Conservation (phyloP, 176 grass and related monocot species). For the Triticum urartu region DNA sequence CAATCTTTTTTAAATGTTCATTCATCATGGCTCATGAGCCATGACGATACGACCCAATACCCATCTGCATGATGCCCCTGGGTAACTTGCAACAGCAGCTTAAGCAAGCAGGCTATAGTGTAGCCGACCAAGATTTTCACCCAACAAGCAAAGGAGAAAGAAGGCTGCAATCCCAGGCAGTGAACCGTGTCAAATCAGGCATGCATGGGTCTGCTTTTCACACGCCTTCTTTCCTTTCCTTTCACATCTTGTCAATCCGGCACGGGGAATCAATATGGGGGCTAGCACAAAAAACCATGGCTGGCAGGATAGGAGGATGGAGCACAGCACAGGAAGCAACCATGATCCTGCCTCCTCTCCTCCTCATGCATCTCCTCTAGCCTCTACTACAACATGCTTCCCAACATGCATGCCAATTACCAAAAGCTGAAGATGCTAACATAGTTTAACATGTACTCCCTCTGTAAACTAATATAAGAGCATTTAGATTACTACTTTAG, state of each 20-base stretch:
- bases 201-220: constrained; percentile 38
- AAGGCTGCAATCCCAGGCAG: constrained; percentile 16
- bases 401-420: background rate
- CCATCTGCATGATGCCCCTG: background rate
- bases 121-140: constrained; percentile 9
- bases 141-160: constrained; percentile 15
- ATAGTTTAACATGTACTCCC: constrained; percentile 28
- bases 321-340: constrained; percentile 13
- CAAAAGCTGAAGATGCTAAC: constrained; percentile 29
- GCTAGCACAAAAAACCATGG: constrained; percentile 51
- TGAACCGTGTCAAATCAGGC: constrained; percentile 10
- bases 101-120: background rate
- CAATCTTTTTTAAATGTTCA: background rate
- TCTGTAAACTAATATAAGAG: no score
- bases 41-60: background rate
- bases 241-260: constrained; percentile 74
- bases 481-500: no score
- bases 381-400: background rate
- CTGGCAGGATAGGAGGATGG: background rate
- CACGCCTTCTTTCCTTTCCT: constrained; percentile 52
- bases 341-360: constrained; percentile 22
- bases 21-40: constrained; percentile 1
- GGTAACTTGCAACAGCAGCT: background rate
- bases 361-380: background rate
- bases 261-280: constrained; percentile 47